Evolutionary conservation across 352 stramenopile species (phyloP).

Genomic region (Pythium myriotylum): DNA sequence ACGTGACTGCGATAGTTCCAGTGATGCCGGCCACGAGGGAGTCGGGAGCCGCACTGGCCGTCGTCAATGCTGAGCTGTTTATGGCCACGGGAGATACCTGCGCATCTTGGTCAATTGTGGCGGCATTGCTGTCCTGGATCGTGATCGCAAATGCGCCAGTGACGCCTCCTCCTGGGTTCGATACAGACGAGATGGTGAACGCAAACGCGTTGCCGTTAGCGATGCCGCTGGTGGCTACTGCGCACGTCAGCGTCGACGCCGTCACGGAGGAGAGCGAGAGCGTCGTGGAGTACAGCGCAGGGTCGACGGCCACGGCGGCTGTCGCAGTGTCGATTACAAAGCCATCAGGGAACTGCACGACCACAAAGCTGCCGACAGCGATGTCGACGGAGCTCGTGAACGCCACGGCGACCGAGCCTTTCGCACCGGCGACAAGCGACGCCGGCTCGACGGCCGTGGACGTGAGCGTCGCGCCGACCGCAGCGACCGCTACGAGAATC

Average conservation of each 20-base stretch:
- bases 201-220: conserved; percentile 21
- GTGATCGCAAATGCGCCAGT: conserved; percentile 31
- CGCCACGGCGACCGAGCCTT: conserved; percentile 28
- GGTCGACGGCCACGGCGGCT: conserved; percentile 16
- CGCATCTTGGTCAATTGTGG: conserved; percentile 16
- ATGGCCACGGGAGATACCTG: conserved; percentile 2
- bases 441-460: conserved; percentile 26
- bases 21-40: conserved; percentile 32
- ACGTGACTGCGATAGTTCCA: conserved; percentile 27
- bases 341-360: conserved; percentile 35
- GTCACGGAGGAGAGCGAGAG: conserved; percentile 30
- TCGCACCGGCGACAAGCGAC: conserved; percentile 29
- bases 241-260: conserved; percentile 23
- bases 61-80: background rate
- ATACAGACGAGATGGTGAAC: conserved; percentile 37
- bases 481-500: too few species aligned
- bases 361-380: conserved; percentile 23
- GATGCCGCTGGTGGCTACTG: conserved; percentile 29
- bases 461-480: conserved; percentile 26
- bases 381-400: conserved; percentile 36
- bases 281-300: conserved; percentile 28
- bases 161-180: conserved; percentile 32
- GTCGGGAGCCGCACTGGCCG: conserved; percentile 11
- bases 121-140: conserved; percentile 25
- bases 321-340: conserved; percentile 31